Conservation (phyloP, 768 basidiomycete genomes). For the Lactarius pseudohatsudake region DNA sequence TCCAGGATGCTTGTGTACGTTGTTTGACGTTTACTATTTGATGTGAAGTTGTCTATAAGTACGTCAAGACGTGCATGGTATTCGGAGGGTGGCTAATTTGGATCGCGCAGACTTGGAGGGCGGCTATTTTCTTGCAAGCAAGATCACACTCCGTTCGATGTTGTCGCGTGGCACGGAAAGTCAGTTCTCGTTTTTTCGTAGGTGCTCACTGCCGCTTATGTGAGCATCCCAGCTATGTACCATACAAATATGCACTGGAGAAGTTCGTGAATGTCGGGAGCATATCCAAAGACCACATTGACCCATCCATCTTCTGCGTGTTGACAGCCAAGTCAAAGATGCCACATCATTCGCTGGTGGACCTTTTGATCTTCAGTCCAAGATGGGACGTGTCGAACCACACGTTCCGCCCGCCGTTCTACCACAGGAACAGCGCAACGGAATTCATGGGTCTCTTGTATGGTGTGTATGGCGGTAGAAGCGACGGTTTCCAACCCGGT, state of each 20-base stretch:
- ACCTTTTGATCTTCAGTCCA: constrained; percentile 63
- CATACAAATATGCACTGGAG: constrained; percentile 65
- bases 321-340: constrained; percentile 65
- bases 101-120: constrained; percentile 48
- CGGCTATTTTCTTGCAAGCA: constrained; percentile 54
- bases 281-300: constrained; percentile 67
- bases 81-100: neutral
- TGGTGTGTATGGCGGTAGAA: constrained; percentile 62
- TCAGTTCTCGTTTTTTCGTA: constrained; percentile 34
- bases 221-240: constrained; percentile 49
- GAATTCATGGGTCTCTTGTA: constrained; percentile 68
- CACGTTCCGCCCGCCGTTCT: constrained; percentile 68
- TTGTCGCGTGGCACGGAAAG: constrained; percentile 73
- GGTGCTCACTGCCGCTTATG: neutral
- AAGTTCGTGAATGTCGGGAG: constrained; percentile 64
- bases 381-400: constrained; percentile 61
- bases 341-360: constrained; percentile 55
- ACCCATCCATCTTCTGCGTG: constrained; percentile 68
- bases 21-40: constrained; percentile 39
- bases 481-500: constrained; percentile 61
- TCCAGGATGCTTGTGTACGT: neutral
- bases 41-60: constrained; percentile 41
- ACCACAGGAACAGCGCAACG: constrained; percentile 60
- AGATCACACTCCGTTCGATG: constrained; percentile 69
- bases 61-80: neutral